Conservation (phyloP, 192 early-diverging fungal genomes). For the Jimgerdemannia flammicorona region DNA sequence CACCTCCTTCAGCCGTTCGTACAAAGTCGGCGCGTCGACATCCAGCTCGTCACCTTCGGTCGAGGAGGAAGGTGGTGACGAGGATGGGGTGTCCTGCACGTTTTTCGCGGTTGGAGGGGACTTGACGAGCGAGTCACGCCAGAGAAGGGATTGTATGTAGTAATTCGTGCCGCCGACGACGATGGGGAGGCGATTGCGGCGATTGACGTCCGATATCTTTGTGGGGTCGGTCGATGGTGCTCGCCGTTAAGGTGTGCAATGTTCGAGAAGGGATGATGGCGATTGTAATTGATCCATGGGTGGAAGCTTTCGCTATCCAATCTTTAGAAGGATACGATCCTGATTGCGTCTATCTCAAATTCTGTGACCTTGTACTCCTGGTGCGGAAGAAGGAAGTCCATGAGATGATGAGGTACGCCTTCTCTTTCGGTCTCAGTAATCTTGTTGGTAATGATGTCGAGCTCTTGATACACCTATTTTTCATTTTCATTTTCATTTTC, state of each 20-base stretch:
- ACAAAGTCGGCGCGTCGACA: slow-evolving; percentile 53
- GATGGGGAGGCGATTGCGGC: slow-evolving; percentile 68
- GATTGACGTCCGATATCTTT: slow-evolving; percentile 71
- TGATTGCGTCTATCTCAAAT: slow-evolving; percentile 74
- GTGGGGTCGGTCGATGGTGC: not conserved
- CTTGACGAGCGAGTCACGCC: slow-evolving; percentile 63
- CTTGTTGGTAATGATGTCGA: slow-evolving; percentile 96
- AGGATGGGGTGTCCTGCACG: slow-evolving; percentile 15
- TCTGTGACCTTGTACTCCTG: slow-evolving; percentile 86
- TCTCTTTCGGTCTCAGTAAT: slow-evolving; percentile 66
- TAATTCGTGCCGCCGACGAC: slow-evolving; percentile 97
- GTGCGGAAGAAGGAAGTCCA: slow-evolving; percentile 68
- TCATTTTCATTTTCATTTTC: not conserved
- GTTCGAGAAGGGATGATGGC: not conserved
- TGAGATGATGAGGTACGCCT: slow-evolving; percentile 77
- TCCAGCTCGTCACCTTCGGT: slow-evolving; percentile 11
- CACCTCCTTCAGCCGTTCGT: slow-evolving; percentile 60
- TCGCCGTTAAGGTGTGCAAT: not conserved
- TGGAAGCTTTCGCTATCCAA: not conserved
- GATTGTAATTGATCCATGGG: too few relatives aligned
- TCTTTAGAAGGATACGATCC: slow-evolving; percentile 41
- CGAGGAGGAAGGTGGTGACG: slow-evolving; percentile 11
- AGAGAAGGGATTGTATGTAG: slow-evolving; percentile 91
- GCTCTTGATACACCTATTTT: slow-evolving; percentile 76
- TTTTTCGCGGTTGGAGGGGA: slow-evolving; percentile 9